phyloP scores from a whole-genome alignment of 2,329 filamentous ascomycete species.

The Venturia pyrina region DNA sequence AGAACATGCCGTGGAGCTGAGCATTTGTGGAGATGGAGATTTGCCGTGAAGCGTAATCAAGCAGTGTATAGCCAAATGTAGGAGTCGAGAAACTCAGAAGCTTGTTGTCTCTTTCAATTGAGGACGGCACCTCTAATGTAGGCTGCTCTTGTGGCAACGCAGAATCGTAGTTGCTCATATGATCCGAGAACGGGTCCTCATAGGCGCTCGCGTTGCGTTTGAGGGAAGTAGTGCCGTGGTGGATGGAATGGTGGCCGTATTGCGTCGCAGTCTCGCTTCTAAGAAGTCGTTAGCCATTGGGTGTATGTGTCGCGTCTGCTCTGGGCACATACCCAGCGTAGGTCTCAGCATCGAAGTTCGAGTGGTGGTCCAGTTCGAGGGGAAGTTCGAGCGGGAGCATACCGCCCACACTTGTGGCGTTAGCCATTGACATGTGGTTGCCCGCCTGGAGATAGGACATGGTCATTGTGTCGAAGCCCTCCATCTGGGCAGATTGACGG shows the following conservation, averaged over 20 bases:
- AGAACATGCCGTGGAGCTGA: conserved; percentile 83
- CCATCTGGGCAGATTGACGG: conserved; percentile 26
- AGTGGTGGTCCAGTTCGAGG: conserved; percentile 49
- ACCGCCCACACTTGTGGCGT: conserved; percentile 33
- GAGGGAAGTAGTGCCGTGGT: conserved; percentile 25
- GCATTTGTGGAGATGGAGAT: conserved; percentile 59
- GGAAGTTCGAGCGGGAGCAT: conserved; percentile 32
- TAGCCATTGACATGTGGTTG: conserved; percentile 42
- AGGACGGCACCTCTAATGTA: conserved; percentile 41
- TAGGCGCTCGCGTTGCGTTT: conserved; percentile 42
- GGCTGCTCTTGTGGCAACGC: conserved; percentile 32
- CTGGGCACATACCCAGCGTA: conserved; percentile 44
- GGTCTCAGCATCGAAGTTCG: conserved; percentile 50
- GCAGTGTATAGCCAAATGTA: conserved; percentile 44
- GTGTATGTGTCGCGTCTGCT: not conserved
- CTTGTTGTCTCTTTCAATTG: conserved; percentile 52
- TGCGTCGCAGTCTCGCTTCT: conserved; percentile 41
- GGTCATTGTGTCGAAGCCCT: conserved; percentile 50
- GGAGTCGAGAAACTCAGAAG: conserved; percentile 42
- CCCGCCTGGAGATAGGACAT: conserved; percentile 51
- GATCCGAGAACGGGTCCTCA: conserved; percentile 42
- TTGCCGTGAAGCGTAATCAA: conserved; percentile 56
- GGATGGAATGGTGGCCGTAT: conserved; percentile 19
- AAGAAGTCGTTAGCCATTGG: not conserved
- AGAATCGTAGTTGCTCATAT: conserved; percentile 30